phyloP scores from a whole-genome alignment of 2,329 filamentous ascomycete genomes.

The Exophiala spinifera region DNA sequence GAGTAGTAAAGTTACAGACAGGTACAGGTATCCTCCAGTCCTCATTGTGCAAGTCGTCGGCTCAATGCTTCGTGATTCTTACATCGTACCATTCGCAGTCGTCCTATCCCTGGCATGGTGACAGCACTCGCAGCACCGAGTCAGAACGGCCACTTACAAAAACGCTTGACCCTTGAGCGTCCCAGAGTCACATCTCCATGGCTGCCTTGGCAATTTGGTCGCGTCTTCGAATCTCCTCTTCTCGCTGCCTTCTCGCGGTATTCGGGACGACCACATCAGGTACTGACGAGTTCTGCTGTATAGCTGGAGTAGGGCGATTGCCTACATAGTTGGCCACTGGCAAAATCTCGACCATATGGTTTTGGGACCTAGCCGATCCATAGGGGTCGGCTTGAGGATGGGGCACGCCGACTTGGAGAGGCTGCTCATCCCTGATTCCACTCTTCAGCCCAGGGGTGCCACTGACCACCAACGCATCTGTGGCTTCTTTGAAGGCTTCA shows the following conservation, averaged over 20 bases:
- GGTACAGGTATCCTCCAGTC: background rate
- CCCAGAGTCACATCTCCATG: constrained; percentile 14
- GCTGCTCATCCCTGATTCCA: background rate
- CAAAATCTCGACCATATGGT: too few relatives aligned
- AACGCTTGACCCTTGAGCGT: too few relatives aligned
- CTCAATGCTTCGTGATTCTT: background rate
- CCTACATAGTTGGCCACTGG: too few relatives aligned
- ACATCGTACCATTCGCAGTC: background rate
- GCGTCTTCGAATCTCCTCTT: constrained; percentile 17
- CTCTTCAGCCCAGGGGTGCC: background rate
- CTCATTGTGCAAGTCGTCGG: background rate
- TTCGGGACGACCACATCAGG: background rate
- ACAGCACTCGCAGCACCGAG: background rate
- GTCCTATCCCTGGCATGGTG: too few relatives aligned
- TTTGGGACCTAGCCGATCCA: background rate
- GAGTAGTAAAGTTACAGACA: too few relatives aligned
- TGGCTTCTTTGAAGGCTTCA: constrained; percentile 4
- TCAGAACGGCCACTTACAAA: too few relatives aligned
- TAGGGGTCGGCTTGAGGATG: background rate
- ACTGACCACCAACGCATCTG: constrained; percentile 3
- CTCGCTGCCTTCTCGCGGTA: constrained; percentile 8
- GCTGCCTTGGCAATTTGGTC: constrained; percentile 21
- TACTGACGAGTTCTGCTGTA: background rate
- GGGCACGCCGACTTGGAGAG: too few relatives aligned
- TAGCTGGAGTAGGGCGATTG: background rate